Conservation (phyloP, 495 filamentous ascomycete species). For the Aspergillus egyptiacus region DNA sequence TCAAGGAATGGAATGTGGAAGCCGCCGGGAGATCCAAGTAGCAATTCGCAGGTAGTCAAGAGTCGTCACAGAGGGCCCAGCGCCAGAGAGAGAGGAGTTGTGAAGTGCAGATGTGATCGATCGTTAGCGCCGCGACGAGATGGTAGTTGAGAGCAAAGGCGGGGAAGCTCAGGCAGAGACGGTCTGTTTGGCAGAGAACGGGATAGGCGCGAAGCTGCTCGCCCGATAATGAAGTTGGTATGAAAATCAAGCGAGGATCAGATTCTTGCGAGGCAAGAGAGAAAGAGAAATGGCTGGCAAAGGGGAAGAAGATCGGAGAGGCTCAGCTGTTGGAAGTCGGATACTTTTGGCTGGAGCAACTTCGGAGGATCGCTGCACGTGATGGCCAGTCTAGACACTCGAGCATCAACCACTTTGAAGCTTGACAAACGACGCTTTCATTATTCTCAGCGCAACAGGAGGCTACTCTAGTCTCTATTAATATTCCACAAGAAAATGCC, state of each 20-base stretch:
- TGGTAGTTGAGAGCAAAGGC: slow-evolving; percentile 11
- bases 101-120: not conserved
- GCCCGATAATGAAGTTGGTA: not conserved
- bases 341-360: slow-evolving; percentile 4
- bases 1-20: not conserved
- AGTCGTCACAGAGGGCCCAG: not conserved
- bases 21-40: not conserved
- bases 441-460: no score
- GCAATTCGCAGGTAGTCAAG: not conserved
- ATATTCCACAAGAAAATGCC: not conserved
- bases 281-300: not conserved
- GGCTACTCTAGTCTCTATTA: slow-evolving; percentile 5
- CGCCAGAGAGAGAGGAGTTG: not conserved
- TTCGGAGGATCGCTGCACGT: slow-evolving; percentile 17
- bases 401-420: no score
- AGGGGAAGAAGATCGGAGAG: not conserved
- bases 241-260: not conserved
- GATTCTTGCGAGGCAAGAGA: not conserved
- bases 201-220: slow-evolving; percentile 3
- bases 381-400: slow-evolving; percentile 21
- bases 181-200: not conserved
- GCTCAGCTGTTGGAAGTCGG: not conserved
- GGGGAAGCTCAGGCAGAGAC: slow-evolving; percentile 17
- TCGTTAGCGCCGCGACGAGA: slow-evolving; percentile 6
- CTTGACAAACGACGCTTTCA: not conserved